phyloP scores from a whole-genome alignment of 805 yeast genomes.

The Cyberlindnera nakhonratchasimensis region DNA sequence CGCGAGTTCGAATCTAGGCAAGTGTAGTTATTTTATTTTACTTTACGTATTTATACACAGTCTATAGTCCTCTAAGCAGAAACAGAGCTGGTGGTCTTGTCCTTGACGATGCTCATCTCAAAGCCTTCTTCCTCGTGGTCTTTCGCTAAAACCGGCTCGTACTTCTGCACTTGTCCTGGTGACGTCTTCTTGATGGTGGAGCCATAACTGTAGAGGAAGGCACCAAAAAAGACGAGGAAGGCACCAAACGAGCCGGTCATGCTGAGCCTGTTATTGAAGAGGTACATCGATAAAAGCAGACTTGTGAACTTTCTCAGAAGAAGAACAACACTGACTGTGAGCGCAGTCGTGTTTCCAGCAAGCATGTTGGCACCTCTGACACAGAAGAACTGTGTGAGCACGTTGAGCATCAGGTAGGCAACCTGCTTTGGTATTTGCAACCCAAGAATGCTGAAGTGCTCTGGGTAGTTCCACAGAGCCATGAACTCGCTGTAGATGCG shows the following conservation, averaged over 20 bases:
- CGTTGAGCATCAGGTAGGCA: slow-evolving; percentile 39
- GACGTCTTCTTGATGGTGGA: slow-evolving; percentile 2
- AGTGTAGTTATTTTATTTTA: too few relatives aligned
- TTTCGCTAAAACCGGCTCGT: not conserved
- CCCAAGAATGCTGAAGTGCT: slow-evolving; percentile 19
- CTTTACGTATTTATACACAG: too few relatives aligned
- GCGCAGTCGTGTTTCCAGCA: slow-evolving; percentile 54
- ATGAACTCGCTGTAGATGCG: slow-evolving; percentile 33
- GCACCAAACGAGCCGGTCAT: slow-evolving; percentile 44
- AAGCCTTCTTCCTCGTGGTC: not conserved
- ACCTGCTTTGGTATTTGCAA: slow-evolving; percentile 26
- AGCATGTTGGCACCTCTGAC: slow-evolving; percentile 64
- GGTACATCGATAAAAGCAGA: slow-evolving; percentile 48
- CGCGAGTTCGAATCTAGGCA: too few relatives aligned
- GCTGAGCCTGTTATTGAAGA: slow-evolving; percentile 47
- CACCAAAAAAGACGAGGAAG: slow-evolving; percentile 51
- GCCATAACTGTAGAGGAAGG: slow-evolving; percentile 43
- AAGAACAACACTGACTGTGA: slow-evolving; percentile 60
- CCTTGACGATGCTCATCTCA: not conserved
- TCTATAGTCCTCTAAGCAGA: too few relatives aligned
- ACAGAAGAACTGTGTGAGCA: slow-evolving; percentile 56
- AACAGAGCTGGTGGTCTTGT: too few relatives aligned
- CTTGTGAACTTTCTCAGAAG: slow-evolving; percentile 61
- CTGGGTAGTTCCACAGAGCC: slow-evolving; percentile 23
- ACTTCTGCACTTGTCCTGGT: not conserved